Evolutionary conservation across 495 filamentous ascomycete genomes (phyloP).

Genomic region (Usnea hakonensis): DNA sequence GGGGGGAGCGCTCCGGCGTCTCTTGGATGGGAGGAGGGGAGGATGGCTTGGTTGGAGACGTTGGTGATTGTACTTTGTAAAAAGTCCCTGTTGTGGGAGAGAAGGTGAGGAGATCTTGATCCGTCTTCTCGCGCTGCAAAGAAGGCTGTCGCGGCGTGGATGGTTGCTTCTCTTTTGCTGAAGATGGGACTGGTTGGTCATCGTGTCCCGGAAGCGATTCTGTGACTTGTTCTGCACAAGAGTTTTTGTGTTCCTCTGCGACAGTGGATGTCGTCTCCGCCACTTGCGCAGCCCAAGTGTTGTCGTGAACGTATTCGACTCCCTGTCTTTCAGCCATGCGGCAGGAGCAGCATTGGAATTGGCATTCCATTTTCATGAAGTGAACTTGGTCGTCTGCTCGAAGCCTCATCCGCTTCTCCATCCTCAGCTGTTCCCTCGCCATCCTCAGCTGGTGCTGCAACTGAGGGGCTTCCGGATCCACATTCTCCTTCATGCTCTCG

Average conservation of each 20-base stretch:
- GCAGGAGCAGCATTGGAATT: slow-evolving; percentile 63
- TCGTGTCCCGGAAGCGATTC: not conserved
- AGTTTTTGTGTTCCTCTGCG: not conserved
- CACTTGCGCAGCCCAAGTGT: slow-evolving; percentile 17
- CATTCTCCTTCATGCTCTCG: slow-evolving; percentile 36
- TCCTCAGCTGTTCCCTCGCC: slow-evolving; percentile 52
- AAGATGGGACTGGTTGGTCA: not conserved
- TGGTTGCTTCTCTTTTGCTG: slow-evolving; percentile 21
- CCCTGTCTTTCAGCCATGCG: slow-evolving; percentile 45
- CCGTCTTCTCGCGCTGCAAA: slow-evolving; percentile 26
- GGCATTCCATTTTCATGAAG: slow-evolving; percentile 78
- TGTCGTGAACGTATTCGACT: slow-evolving; percentile 45
- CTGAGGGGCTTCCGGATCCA: slow-evolving; percentile 34
- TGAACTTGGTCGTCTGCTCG: slow-evolving; percentile 65
- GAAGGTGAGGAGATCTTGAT: slow-evolving; percentile 34
- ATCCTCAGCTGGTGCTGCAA: slow-evolving; percentile 43
- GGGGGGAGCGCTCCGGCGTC: slow-evolving; percentile 18
- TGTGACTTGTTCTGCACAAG: not conserved
- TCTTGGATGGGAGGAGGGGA: slow-evolving; percentile 5
- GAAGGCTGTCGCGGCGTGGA: slow-evolving; percentile 28
- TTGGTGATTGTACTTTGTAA: slow-evolving; percentile 37
- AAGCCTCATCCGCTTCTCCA: slow-evolving; percentile 57
- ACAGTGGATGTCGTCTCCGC: slow-evolving; percentile 9
- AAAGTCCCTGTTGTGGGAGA: slow-evolving; percentile 46
- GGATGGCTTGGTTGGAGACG: slow-evolving; percentile 29